Conservation (phyloP, 2,329 filamentous ascomycete species). For the Fusarium euwallaceae region DNA sequence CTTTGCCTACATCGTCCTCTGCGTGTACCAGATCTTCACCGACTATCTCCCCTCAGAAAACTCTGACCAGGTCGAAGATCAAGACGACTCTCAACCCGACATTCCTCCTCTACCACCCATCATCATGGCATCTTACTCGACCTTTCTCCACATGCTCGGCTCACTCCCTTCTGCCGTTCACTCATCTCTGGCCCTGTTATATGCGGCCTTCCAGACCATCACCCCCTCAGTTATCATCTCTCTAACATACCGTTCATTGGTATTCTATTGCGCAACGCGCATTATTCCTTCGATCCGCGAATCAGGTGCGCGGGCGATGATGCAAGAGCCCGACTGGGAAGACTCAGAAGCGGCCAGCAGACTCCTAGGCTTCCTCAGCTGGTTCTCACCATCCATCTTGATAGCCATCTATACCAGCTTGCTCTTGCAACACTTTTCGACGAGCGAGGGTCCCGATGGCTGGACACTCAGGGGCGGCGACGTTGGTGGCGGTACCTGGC, state of each 20-base stretch:
- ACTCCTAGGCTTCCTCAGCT: slow-evolving; percentile 85
- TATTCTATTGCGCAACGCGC: slow-evolving; percentile 93
- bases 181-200: slow-evolving; percentile 86
- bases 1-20: slow-evolving; percentile 98
- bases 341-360: slow-evolving; percentile 86
- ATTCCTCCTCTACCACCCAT: slow-evolving; percentile 97
- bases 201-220: slow-evolving; percentile 94
- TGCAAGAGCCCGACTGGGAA: slow-evolving; percentile 87
- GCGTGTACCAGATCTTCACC: slow-evolving; percentile 99
- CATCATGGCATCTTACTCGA: slow-evolving; percentile 98
- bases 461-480: slow-evolving; percentile 90
- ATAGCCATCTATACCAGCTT: slow-evolving; percentile 97
- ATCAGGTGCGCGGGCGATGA: slow-evolving; percentile 83
- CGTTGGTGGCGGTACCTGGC: slow-evolving; percentile 84
- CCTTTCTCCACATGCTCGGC: slow-evolving; percentile 85
- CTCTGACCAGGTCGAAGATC: slow-evolving; percentile 64
- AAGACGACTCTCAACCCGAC: slow-evolving; percentile 76
- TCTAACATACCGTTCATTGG: slow-evolving; percentile 90
- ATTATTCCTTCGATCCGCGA: slow-evolving; percentile 96
- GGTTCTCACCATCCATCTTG: slow-evolving; percentile 94
- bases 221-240: slow-evolving; percentile 97
- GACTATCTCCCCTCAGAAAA: slow-evolving; percentile 91
- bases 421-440: slow-evolving; percentile 93
- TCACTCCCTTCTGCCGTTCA: slow-evolving; percentile 86
- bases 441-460: slow-evolving; percentile 76